A percentile compares a stretch with the other conserved stretches of the same genome.
Evolutionary conservation across 2,329 filamentous ascomycete species (phyloP).

Genomic region (Onygenales sp.): DNA sequence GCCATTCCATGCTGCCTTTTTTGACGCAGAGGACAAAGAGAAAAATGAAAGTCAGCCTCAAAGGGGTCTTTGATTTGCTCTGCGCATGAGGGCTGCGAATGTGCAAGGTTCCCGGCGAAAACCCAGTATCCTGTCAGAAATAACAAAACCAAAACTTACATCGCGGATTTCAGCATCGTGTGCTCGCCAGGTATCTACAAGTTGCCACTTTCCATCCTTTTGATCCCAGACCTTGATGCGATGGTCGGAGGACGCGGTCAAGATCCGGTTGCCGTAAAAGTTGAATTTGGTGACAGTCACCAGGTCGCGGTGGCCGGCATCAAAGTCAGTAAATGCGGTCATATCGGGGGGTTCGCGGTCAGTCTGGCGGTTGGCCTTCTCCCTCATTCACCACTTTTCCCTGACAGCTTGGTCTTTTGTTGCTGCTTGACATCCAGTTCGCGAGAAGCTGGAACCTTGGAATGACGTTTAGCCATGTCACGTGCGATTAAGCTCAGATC

Average conservation of each 20-base stretch:
- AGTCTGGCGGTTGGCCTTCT: neutral
- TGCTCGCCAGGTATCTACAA: slow-evolving; percentile 80
- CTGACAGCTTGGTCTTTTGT: neutral
- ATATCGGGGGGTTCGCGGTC: slow-evolving; percentile 12
- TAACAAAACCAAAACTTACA: slow-evolving; percentile 37
- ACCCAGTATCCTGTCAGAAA: no score
- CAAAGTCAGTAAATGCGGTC: slow-evolving; percentile 34
- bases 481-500: neutral
- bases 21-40: neutral
- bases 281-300: slow-evolving; percentile 85
- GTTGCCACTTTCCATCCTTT: slow-evolving; percentile 63
- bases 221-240: slow-evolving; percentile 84
- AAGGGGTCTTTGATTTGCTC: slow-evolving; percentile 6
- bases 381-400: neutral
- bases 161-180: slow-evolving; percentile 86
- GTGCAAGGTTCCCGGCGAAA: no score
- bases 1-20: slow-evolving; percentile 83
- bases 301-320: slow-evolving; percentile 48
- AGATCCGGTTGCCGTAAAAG: slow-evolving; percentile 81
- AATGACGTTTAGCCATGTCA: slow-evolving; percentile 1
- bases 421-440: neutral
- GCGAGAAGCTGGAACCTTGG: neutral
- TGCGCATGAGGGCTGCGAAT: no score
- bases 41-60: slow-evolving; percentile 8
- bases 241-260: slow-evolving; percentile 85